Evolutionary conservation across 2,329 filamentous ascomycete genomes (phyloP).

Genomic region (Penicillium decumbens): DNA sequence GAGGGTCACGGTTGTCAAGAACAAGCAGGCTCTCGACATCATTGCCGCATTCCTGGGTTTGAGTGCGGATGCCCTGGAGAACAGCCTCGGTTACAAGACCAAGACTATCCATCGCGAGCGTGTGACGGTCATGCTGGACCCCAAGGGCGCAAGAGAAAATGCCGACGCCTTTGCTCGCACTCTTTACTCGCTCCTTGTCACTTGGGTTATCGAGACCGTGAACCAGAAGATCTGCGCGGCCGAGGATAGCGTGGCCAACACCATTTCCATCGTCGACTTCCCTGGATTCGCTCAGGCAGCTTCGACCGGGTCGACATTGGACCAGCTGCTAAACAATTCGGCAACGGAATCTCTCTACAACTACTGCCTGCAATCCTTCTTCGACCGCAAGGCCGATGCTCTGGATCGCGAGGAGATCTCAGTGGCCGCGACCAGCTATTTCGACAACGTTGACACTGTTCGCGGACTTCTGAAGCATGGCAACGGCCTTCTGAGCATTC

Average conservation of each 20-base stretch:
- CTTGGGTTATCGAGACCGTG: constrained; percentile 86
- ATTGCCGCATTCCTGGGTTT: constrained; percentile 95
- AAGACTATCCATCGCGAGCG: constrained; percentile 94
- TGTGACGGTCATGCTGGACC: constrained; percentile 97
- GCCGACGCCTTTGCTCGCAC: constrained; percentile 92
- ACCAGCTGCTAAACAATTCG: constrained; percentile 91
- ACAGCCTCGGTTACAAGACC: constrained; percentile 87
- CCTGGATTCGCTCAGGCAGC: constrained; percentile 85
- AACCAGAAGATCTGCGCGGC: constrained; percentile 84
- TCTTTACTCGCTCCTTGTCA: constrained; percentile 87
- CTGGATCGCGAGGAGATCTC: constrained; percentile 90
- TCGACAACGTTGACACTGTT: constrained; percentile 93
- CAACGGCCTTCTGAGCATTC: constrained; percentile 86
- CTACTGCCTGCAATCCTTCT: constrained; percentile 90
- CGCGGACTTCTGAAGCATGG: constrained; percentile 85
- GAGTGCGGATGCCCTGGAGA: constrained; percentile 72
- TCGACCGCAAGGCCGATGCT: constrained; percentile 87
- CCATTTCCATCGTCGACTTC: constrained; percentile 91
- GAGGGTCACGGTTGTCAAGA: constrained; percentile 79
- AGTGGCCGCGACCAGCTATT: constrained; percentile 89
- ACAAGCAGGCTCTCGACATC: constrained; percentile 81
- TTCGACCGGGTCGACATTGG: constrained; percentile 76
- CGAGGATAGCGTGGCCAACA: constrained; percentile 87
- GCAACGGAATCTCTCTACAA: constrained; percentile 91
- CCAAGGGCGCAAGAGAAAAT: constrained; percentile 80